phyloP scores from a whole-genome alignment of 2,329 filamentous ascomycete genomes.

The Anisogramma anomala region DNA sequence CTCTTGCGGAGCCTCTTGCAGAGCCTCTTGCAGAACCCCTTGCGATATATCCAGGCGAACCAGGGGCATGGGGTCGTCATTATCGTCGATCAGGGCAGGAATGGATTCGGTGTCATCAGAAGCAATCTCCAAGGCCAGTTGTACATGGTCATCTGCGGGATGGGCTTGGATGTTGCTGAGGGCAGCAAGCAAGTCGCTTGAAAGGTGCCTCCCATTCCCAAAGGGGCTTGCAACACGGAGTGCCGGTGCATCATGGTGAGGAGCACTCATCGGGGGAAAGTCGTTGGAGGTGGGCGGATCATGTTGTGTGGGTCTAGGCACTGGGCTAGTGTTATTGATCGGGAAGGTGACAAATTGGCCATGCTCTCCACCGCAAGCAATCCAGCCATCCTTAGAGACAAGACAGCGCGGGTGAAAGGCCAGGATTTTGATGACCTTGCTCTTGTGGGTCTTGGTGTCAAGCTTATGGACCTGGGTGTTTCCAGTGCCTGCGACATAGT shows the following conservation, averaged over 20 bases:
- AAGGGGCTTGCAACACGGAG: no score
- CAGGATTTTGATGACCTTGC: constrained; percentile 60
- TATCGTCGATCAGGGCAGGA: constrained; percentile 15
- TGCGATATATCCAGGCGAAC: no score
- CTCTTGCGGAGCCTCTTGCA: no score
- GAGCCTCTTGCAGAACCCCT: no score
- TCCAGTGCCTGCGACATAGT: constrained; percentile 69
- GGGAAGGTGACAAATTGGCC: constrained; percentile 79
- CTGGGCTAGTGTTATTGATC: no score
- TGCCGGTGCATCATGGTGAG: constrained; percentile 2
- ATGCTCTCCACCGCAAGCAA: constrained; percentile 79
- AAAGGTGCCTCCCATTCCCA: background rate
- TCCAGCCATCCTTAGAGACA: constrained; percentile 74
- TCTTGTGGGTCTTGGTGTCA: constrained; percentile 56
- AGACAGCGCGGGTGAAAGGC: constrained; percentile 73
- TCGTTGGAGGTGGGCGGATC: no score
- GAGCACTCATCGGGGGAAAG: constrained; percentile 19
- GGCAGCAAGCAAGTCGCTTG: constrained; percentile 17
- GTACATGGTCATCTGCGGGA: constrained; percentile 8
- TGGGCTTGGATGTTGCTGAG: constrained; percentile 14
- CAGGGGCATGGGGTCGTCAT: no score
- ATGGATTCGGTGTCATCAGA: constrained; percentile 21
- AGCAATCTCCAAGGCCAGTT: constrained; percentile 11
- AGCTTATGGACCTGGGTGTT: constrained; percentile 55
- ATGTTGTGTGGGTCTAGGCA: no score